Percentiles rank a stretch among this genome's conserved stretches.
Evolutionary conservation across 192 early-diverging fungal species (phyloP).

Genomic region (Rhizophagus prolifer): DNA sequence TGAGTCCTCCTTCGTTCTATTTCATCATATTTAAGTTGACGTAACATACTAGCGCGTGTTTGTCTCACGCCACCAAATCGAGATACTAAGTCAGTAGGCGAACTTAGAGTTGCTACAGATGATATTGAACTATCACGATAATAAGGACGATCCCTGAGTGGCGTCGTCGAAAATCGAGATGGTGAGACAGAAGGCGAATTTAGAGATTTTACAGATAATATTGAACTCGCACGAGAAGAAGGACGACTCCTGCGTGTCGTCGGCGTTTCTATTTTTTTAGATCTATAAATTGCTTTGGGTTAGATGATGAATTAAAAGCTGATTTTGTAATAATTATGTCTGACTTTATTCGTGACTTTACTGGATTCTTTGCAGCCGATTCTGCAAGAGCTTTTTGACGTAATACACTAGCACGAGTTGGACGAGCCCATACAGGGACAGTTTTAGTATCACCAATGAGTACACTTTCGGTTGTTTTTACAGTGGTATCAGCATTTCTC

Average conservation of each 20-base stretch:
- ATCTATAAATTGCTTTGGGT: no score
- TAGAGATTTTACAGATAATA: no score
- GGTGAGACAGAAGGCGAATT: no score
- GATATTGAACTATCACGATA: no score
- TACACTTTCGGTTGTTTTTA: background rate
- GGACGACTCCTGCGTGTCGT: conserved; percentile 4
- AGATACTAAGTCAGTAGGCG: conserved; percentile 17
- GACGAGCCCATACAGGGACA: conserved; percentile 1
- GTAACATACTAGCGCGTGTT: conserved; percentile 28
- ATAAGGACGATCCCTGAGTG: no score
- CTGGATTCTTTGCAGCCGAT: conserved; percentile 25
- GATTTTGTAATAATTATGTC: background rate
- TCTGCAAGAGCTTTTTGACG: conserved; percentile 30
- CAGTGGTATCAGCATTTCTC: background rate
- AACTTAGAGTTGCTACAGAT: conserved; percentile 1
- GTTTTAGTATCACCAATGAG: conserved; percentile 11
- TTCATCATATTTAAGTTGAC: conserved; percentile 29
- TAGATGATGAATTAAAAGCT: background rate
- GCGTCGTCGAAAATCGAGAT: no score
- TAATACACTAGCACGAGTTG: conserved; percentile 31
- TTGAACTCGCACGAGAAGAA: conserved; percentile 27
- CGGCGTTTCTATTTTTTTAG: background rate
- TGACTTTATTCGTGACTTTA: conserved; percentile 9
- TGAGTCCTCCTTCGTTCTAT: no score
- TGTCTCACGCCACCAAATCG: conserved; percentile 25